Evolutionary conservation across 768 basidiomycete species (phyloP).

Genomic region (Phanerochaete carnosa): DNA sequence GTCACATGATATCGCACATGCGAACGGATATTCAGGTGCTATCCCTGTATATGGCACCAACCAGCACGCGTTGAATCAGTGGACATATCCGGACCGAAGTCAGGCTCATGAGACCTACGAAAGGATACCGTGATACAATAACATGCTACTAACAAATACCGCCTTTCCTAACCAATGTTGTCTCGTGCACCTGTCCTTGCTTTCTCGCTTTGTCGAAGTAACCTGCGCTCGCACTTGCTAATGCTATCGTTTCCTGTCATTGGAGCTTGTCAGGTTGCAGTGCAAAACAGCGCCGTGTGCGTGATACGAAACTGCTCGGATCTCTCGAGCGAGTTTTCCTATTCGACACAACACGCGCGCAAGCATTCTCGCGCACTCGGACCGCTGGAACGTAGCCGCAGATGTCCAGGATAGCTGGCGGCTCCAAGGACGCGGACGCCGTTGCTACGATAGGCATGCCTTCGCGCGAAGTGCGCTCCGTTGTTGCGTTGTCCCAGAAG

Average conservation of each 20-base stretch:
- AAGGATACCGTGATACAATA: neutral
- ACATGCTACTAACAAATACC: neutral
- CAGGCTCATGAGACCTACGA: conserved; percentile 2
- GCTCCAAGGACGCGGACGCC: neutral
- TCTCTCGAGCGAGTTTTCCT: neutral
- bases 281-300: neutral
- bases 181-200: neutral
- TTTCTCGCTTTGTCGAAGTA: neutral
- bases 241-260: neutral
- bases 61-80: conserved; percentile 12
- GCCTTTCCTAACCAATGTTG: neutral
- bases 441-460: neutral
- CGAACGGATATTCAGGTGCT: conserved; percentile 10
- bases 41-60: conserved; percentile 7
- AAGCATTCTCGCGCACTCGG: neutral
- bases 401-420: neutral
- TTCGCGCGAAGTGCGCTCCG: neutral
- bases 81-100: conserved; percentile 13
- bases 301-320: neutral
- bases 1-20: conserved; percentile 10
- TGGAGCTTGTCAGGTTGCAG: neutral
- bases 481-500: neutral
- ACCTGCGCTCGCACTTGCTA: neutral
- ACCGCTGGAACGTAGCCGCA: neutral
- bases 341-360: neutral